Conservation (phyloP, 768 basidiomycete genomes). For the Clathrus columnatus region DNA sequence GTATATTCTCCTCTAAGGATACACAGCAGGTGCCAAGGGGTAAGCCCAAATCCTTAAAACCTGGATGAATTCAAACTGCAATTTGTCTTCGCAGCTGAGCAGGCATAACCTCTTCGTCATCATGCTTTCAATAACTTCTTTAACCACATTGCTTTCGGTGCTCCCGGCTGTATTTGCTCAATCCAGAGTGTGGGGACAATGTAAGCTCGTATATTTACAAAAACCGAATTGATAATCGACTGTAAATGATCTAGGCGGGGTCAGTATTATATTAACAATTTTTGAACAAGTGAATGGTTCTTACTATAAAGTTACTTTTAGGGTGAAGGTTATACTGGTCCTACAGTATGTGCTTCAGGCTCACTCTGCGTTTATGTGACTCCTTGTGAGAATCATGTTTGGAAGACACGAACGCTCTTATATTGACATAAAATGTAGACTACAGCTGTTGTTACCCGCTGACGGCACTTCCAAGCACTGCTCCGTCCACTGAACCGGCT, state of each 20-base stretch:
- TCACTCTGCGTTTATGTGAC: conserved; percentile 33
- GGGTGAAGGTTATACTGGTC: conserved; percentile 36
- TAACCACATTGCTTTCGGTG: neutral
- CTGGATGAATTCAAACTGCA: no score
- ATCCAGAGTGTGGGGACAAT: conserved; percentile 37
- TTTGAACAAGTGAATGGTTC: neutral
- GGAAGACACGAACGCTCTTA: neutral
- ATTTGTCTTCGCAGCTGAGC: no score
- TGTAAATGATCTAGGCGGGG: conserved; percentile 19
- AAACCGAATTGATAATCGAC: neutral
- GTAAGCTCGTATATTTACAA: conserved; percentile 14
- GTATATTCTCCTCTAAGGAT: neutral
- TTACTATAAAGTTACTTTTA: neutral
- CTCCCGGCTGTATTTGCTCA: conserved; percentile 24
- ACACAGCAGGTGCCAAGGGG: no score
- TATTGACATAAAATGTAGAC: conserved; percentile 21
- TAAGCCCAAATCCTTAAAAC: no score
- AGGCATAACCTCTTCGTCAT: neutral
- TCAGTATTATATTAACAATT: conserved; percentile 3
- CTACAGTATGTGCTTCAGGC: conserved; percentile 38
- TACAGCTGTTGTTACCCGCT: conserved; percentile 42
- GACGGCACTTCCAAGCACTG: conserved; percentile 16
- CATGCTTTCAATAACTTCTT: neutral
- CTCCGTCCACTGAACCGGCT: no score
- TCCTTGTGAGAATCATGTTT: conserved; percentile 28